These are phyloP conservation scores for Ecytonucleospora hepatopenaei DNA, from an alignment of 371 early-diverging fungal genomes.

Conservation along the genomic window DNA sequence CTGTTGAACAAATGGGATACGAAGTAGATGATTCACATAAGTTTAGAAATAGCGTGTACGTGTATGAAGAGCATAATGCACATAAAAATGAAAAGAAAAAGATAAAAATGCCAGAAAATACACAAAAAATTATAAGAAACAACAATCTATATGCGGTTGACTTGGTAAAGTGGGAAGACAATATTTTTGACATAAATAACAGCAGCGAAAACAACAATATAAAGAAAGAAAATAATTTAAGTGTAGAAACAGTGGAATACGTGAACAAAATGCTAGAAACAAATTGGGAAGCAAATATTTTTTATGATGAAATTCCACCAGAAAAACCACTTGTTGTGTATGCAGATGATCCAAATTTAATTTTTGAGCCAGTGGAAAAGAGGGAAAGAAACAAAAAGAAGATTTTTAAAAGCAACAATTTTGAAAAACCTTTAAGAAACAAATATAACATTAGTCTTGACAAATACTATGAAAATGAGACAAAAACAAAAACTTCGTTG, in stretches of 20 bases:
- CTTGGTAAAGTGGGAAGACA: conserved; percentile 53
- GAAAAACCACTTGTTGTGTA: conserved; percentile 24
- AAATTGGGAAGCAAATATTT: conserved; percentile 54
- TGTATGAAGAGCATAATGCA: neutral
- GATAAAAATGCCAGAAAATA: neutral
- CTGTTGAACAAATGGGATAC: conserved; percentile 39
- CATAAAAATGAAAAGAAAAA: conserved; percentile 10
- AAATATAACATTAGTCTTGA: conserved; percentile 87
- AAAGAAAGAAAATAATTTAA: neutral
- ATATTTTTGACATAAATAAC: conserved; percentile 28
- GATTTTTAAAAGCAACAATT: conserved; percentile 24
- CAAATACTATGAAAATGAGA: conserved; percentile 67
- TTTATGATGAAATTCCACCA: conserved; percentile 45
- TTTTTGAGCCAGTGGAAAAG: conserved; percentile 56
- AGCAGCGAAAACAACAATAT: neutral
- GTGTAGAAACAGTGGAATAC: conserved; percentile 24
- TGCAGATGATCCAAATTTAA: conserved; percentile 55
- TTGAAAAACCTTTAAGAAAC: conserved; percentile 58
- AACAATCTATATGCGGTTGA: conserved; percentile 45
- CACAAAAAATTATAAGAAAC: conserved; percentile 15
- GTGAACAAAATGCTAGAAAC: conserved; percentile 49
- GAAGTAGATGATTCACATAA: conserved; percentile 53
- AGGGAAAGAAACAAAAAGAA: conserved; percentile 42
- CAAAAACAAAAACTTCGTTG: conserved; percentile 63
- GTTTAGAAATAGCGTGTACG: conserved; percentile 41